These are phyloP conservation scores for Acanthochlamys bracteata DNA, from an alignment of 106 monocot genomes.

Conservation along the genomic window DNA sequence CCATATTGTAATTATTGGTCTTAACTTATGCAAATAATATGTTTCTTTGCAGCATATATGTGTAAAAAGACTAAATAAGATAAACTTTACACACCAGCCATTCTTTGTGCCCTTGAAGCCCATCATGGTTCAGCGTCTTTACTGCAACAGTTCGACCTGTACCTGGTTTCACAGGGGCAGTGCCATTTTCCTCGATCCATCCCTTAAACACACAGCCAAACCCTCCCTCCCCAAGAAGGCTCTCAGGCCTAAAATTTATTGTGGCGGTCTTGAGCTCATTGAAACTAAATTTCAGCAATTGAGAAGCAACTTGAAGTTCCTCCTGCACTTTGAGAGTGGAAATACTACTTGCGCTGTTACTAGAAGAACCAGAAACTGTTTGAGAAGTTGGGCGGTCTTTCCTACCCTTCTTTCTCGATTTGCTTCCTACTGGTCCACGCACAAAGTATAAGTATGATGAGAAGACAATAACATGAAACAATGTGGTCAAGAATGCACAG, in stretches of 20 bases:
- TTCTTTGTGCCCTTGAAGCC: constrained; percentile 78
- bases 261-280: constrained; percentile 62
- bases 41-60: too few species aligned
- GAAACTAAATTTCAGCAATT: constrained; percentile 51
- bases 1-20: too few species aligned
- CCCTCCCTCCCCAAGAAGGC: constrained; percentile 68
- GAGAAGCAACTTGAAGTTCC: constrained; percentile 57
- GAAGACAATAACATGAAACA: too few species aligned
- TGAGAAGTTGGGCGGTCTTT: constrained; percentile 28
- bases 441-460: too few species aligned
- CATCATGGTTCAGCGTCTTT: constrained; percentile 69
- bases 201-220: constrained; percentile 79
- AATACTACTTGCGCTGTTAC: constrained; percentile 43
- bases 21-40: too few species aligned
- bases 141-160: constrained; percentile 70
- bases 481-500: too few species aligned
- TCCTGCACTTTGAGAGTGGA: constrained; percentile 41
- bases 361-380: constrained; percentile 50
- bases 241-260: constrained; percentile 67
- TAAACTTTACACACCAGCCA: constrained; percentile 53
- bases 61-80: too few species aligned
- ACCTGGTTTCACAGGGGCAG: constrained; percentile 68
- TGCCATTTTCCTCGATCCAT: constrained; percentile 76
- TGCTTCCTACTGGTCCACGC: constrained; percentile 34
- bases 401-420: constrained; percentile 40